A percentile compares a stretch with the other conserved stretches of the same genome.
These are phyloP conservation scores for Anastatica hierochuntica DNA, from an alignment of 345 rosid species.

Conservation along the genomic window DNA sequence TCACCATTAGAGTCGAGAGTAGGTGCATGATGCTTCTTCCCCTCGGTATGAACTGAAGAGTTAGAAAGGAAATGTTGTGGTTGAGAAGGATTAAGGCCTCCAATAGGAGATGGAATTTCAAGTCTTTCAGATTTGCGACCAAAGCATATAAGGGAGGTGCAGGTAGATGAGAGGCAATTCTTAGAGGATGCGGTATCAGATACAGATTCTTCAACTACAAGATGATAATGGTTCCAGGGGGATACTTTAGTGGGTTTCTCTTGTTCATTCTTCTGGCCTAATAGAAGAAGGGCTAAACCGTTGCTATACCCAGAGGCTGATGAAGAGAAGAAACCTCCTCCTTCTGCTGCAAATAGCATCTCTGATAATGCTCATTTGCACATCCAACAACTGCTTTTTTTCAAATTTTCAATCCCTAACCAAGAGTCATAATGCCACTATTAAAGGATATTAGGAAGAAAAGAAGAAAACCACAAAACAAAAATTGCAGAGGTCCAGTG, in stretches of 20 bases:
- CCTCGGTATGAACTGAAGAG: slow-evolving; percentile 6
- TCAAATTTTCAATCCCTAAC: too few relatives aligned
- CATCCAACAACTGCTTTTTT: too few relatives aligned
- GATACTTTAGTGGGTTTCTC: slow-evolving; percentile 57
- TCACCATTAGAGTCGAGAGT: slow-evolving; percentile 33
- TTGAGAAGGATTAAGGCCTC: slow-evolving; percentile 66
- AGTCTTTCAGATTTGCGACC: slow-evolving; percentile 74
- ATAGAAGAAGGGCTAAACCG: slow-evolving; percentile 82
- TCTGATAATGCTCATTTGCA: slow-evolving; percentile 77
- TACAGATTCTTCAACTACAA: slow-evolving; percentile 74
- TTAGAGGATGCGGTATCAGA: slow-evolving; percentile 68
- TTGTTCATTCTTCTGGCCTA: slow-evolving; percentile 80
- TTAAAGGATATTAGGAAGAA: too few relatives aligned
- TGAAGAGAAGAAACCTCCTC: slow-evolving; percentile 99
- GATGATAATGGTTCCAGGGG: slow-evolving; percentile 95
- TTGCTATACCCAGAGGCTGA: slow-evolving; percentile 96
- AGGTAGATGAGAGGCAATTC: slow-evolving; percentile 58
- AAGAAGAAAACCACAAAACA: too few relatives aligned
- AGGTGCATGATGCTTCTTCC: slow-evolving; percentile 26
- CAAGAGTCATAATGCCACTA: too few relatives aligned
- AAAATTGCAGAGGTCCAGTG: too few relatives aligned
- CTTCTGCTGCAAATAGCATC: slow-evolving; percentile 99
- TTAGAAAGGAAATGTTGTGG: too few relatives aligned
- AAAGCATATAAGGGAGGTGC: slow-evolving; percentile 82
- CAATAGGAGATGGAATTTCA: slow-evolving; percentile 45